Evolutionary conservation across 768 basidiomycete species (phyloP), one percentile per base, ranked within the genome.

Genomic region (Baorangia bicolor): DNA sequence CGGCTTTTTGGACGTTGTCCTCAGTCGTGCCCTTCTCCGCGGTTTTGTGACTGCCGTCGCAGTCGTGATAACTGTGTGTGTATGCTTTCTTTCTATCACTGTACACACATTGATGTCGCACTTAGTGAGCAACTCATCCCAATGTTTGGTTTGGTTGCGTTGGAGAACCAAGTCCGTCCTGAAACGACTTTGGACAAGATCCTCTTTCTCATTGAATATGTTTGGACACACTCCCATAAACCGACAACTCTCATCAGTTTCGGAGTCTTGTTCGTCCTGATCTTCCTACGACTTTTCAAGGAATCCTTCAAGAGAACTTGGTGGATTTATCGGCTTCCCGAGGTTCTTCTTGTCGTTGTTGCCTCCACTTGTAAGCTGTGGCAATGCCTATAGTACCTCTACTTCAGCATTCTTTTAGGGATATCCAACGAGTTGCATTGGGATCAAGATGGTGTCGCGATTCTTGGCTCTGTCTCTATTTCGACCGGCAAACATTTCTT

Each of bases 1-100:
- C 11, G 94, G 94, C 2, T 96, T 96, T 72, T 84, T 96, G 50
- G 95, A 98, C 68, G 94, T 96, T 13, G 90, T 96, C 6, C 80
- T 98, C 28, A 93, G 91, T 63, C 86, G 93, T 49, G 92, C 94
- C 4, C 78, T 96, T 14, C 78, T 96, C 51, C 82, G 91, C 28
- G 94, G 94, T 3, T 95, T 96, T 67, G 82, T 96, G 42, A 85
- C 87, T 1, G 92, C 94, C 16, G 81, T 94, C 27, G 91, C 88
- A 2, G 80, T 89, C 8, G 87, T 98, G 40, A 95, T 98, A 64
- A 78, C 88, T 68, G 85, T 93, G 90, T 90, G 60, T 45, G 87
- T 75, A 4, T 25, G 5, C 5, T 34, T 27, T 30, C 34, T 33
- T 30, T 49, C 21, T 13, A n/a, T n/a, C 34, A 12, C 33, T 28